Evolutionary conservation across 1,284 basidiomycete genomes (phyloP).

Genomic region (Tremellales sp.): DNA sequence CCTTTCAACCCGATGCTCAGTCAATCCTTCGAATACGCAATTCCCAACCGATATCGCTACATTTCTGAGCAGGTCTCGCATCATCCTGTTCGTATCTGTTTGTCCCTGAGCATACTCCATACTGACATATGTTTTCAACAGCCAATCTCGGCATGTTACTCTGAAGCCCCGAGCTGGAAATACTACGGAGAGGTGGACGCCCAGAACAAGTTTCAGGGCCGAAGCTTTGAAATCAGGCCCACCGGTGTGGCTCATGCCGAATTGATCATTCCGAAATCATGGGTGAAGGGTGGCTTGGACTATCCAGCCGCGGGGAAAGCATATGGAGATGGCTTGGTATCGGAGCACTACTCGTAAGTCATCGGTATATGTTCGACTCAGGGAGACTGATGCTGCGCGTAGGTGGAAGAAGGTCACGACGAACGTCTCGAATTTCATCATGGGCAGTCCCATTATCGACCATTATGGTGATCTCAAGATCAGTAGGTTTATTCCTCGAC

Average conservation of each 20-base stretch:
- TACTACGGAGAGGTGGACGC: slow-evolving; percentile 80
- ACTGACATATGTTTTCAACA: too few species aligned
- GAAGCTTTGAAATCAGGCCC: slow-evolving; percentile 92
- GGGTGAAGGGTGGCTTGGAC: slow-evolving; percentile 41
- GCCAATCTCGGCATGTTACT: slow-evolving; percentile 96
- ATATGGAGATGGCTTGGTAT: slow-evolving; percentile 36
- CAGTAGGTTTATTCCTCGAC: slow-evolving; percentile 44
- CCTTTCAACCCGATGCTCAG: slow-evolving; percentile 71
- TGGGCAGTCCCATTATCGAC: slow-evolving; percentile 90
- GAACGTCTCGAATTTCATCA: slow-evolving; percentile 87
- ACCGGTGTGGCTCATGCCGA: slow-evolving; percentile 91
- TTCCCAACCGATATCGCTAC: slow-evolving; percentile 88
- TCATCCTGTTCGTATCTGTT: slow-evolving; percentile 58
- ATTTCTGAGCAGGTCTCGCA: slow-evolving; percentile 93
- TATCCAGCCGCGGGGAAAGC: slow-evolving; percentile 46
- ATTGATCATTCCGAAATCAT: slow-evolving; percentile 69
- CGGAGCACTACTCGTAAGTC: slow-evolving; percentile 46
- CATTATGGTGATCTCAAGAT: slow-evolving; percentile 95
- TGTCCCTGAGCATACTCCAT: too few species aligned
- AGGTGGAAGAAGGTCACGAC: slow-evolving; percentile 76
- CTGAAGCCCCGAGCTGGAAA: slow-evolving; percentile 81
- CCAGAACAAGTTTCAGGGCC: slow-evolving; percentile 92
- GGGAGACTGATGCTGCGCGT: not conserved
- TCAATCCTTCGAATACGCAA: slow-evolving; percentile 93
- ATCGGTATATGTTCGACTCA: not conserved